phyloP scores from a whole-genome alignment of 176 grass and related monocot genomes.

The Secale cereale region DNA sequence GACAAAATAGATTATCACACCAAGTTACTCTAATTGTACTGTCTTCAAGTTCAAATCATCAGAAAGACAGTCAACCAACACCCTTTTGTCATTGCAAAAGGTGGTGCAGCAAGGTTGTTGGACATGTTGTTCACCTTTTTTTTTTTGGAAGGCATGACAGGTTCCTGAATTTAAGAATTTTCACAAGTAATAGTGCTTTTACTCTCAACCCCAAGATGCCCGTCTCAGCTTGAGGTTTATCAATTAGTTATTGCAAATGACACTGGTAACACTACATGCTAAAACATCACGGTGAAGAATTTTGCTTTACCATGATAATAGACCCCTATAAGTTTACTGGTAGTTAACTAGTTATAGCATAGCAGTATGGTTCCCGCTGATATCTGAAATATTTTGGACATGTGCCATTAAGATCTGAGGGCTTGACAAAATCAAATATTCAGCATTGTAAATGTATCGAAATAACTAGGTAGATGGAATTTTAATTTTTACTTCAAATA shows the following conservation, averaged over 20 bases:
- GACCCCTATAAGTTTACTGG: neutral
- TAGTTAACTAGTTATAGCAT: neutral
- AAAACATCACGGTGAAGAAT: neutral
- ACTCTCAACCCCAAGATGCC: neutral
- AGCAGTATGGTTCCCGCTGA: neutral
- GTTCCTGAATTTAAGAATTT: neutral
- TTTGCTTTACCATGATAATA: neutral
- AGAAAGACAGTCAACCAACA: neutral
- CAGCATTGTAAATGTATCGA: neutral
- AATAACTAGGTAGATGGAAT: neutral
- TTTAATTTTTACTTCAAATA: neutral
- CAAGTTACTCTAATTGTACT: neutral
- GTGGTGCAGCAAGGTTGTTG: neutral
- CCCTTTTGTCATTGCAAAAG: neutral
- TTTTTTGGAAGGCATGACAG: neutral
- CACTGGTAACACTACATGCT: neutral
- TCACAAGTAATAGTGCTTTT: neutral
- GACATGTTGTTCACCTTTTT: neutral
- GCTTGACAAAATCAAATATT: neutral
- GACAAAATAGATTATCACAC: neutral
- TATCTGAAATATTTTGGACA: neutral
- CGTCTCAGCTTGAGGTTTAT: constrained; percentile 12
- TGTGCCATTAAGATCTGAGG: neutral
- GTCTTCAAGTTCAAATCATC: neutral
- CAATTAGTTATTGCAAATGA: neutral